phyloP scores from a whole-genome alignment of 192 early-diverging fungal species.

The Diversispora eburnea region DNA sequence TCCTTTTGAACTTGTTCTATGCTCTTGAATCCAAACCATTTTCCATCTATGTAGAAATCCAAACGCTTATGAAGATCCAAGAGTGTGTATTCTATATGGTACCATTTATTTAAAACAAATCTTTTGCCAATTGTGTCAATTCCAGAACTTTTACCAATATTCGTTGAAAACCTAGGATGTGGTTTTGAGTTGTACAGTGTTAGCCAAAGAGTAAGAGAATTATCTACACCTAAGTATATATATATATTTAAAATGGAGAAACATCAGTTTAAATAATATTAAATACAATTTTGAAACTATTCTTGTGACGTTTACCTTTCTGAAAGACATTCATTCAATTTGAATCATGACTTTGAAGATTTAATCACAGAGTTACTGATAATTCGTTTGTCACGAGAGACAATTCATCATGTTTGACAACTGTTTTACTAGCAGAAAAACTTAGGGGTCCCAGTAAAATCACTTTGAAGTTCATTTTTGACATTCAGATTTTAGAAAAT shows the following conservation, averaged over 20 bases:
- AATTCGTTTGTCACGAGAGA: neutral
- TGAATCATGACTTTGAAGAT: neutral
- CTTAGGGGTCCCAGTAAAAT: neutral
- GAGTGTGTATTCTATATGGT: slow-evolving; percentile 10
- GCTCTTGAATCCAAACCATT: neutral
- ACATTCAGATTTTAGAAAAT: too few species aligned
- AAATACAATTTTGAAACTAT: neutral
- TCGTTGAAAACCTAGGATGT: neutral
- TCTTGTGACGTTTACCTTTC: slow-evolving; percentile 12
- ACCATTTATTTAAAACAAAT: slow-evolving; percentile 9
- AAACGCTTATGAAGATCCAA: neutral
- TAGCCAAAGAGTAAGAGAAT: slow-evolving; percentile 3
- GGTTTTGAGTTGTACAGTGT: neutral
- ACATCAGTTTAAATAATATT: neutral
- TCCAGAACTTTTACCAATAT: neutral
- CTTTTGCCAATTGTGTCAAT: neutral
- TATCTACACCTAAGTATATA: neutral
- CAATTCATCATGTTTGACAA: neutral
- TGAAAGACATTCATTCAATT: neutral
- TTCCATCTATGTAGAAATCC: slow-evolving; percentile 2
- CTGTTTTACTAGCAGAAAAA: neutral
- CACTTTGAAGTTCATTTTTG: neutral
- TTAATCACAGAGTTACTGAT: slow-evolving; percentile 1
- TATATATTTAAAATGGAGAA: neutral
- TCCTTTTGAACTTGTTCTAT: neutral